Base-by-base conservation (phyloP, 192 early-diverging fungal species). In the Hyaloraphidium curvatum region DNA sequence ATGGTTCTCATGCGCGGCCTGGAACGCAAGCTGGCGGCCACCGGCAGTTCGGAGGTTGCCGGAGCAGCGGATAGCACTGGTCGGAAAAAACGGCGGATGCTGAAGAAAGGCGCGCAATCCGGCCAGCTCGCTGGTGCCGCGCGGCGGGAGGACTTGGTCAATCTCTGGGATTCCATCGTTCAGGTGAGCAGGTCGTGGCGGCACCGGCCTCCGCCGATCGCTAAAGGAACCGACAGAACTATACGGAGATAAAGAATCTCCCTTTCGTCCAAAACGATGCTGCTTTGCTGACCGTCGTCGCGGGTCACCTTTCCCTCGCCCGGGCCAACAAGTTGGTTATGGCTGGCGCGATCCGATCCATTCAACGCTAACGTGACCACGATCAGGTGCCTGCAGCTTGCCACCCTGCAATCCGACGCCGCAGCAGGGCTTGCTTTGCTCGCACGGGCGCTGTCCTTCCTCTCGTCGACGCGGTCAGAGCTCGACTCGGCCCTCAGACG, bases 111-210 rank as follows among this genome's bases (percentile, higher is more conserved):
- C 19, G 43, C 25, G 37, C 50, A n/a, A n/a, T n/a, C n/a, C n/a
- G n/a, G n/a, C n/a, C n/a, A n/a, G n/a, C n/a, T n/a, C n/a, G n/a
- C n/a, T n/a, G n/a, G n/a, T n/a, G n/a, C n/a, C n/a, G n/a, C 56
- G 21, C 74, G 71, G 39, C 61, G 67, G 40, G 75, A 79, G 51
- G 73, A 84, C 16, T 57, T 80, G 13, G 73, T 84, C 43, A 78
- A 76, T 40, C 57, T 79, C 9, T 82, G 73, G 39, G 79, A 84
- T 53, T 66, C 66, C 35, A 65, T 79, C 31, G 54, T 76, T 11
- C 68, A 77, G 72, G 78, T 79, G 65, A 25, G 41, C 40, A 52
- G 0, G 31, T 30, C 28, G 28, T 55, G 11, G 26, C 26, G 37
- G 14, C 37, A 56, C 23, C 50, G 53, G 23, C 11, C 14, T 56